phyloP scores from a whole-genome alignment of 1,284 basidiomycete genomes.

The Sporisorium exsertum region DNA sequence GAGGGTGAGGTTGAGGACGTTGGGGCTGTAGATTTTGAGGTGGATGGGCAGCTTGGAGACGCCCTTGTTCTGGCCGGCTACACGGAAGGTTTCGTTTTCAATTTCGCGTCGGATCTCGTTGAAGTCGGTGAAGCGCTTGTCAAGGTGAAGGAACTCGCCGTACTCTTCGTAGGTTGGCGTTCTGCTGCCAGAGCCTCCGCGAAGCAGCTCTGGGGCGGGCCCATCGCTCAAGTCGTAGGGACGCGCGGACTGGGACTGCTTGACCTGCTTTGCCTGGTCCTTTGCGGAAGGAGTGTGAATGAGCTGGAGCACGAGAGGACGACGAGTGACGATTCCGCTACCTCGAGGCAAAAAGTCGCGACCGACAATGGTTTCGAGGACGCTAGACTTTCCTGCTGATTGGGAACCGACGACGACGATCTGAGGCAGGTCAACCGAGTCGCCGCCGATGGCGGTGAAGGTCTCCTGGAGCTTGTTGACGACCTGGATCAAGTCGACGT shows the following conservation, averaged over 20 bases:
- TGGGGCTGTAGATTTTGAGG: conserved; percentile 91
- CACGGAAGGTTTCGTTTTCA: conserved; percentile 95
- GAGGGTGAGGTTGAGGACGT: conserved; percentile 92
- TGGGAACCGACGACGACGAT: conserved; percentile 72
- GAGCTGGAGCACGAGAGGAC: conserved; percentile 93
- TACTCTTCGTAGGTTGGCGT: conserved; percentile 76
- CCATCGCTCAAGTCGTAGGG: conserved; percentile 33
- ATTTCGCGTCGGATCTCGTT: conserved; percentile 94
- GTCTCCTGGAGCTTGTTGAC: conserved; percentile 90
- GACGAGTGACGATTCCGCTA: conserved; percentile 91
- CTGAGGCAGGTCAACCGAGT: conserved; percentile 73
- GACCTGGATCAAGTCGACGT: conserved; percentile 85
- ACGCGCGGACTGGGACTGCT: conserved; percentile 32
- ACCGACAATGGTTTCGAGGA: conserved; percentile 78
- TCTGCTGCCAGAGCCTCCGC: conserved; percentile 25
- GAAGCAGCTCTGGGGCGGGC: conserved; percentile 30
- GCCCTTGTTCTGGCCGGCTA: conserved; percentile 98
- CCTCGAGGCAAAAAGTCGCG: conserved; percentile 92
- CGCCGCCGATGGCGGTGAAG: conserved; percentile 70
- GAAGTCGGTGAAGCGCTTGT: conserved; percentile 96
- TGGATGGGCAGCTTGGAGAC: conserved; percentile 95
- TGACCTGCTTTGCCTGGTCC: conserved; percentile 31
- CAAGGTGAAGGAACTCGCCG: conserved; percentile 95
- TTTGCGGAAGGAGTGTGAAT: conserved; percentile 77
- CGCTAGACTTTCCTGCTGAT: conserved; percentile 74